Conservation (phyloP, 768 basidiomycete genomes). For the Lentinula sp. region DNA sequence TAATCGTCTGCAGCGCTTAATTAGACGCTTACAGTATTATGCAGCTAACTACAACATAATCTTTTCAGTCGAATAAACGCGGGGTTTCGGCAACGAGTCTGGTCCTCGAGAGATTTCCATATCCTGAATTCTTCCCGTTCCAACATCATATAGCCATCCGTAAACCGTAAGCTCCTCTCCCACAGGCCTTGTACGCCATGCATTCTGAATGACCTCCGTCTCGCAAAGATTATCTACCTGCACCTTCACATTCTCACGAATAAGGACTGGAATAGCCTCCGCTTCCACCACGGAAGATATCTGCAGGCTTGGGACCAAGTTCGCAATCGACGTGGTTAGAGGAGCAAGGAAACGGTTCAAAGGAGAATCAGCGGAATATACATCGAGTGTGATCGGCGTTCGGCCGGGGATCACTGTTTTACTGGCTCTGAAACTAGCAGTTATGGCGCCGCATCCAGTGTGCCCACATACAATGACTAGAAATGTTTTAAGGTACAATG, state of each 20-base stretch:
- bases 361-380: conserved; percentile 27
- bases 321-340: conserved; percentile 31
- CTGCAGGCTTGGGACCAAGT: conserved; percentile 39
- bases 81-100: not conserved
- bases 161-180: conserved; percentile 51
- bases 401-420: conserved; percentile 19
- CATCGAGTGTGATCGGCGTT: conserved; percentile 25
- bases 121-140: conserved; percentile 48
- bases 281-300: conserved; percentile 27
- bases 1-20: too few species aligned
- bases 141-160: conserved; percentile 71
- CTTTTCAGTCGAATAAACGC: too few species aligned
- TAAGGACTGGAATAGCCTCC: conserved; percentile 39
- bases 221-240: conserved; percentile 50
- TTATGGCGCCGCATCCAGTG: conserved; percentile 74
- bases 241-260: conserved; percentile 53
- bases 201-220: conserved; percentile 36
- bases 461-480: conserved; percentile 82
- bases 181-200: conserved; percentile 37
- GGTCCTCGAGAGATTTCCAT: conserved; percentile 32
- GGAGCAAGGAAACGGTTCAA: conserved; percentile 72
- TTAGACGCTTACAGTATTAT: too few species aligned
- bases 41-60: too few species aligned
- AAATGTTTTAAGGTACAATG: not conserved
- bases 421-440: conserved; percentile 37